Conservation (phyloP, 2,329 filamentous ascomycete genomes). For the Pseudocercospora vitis region DNA sequence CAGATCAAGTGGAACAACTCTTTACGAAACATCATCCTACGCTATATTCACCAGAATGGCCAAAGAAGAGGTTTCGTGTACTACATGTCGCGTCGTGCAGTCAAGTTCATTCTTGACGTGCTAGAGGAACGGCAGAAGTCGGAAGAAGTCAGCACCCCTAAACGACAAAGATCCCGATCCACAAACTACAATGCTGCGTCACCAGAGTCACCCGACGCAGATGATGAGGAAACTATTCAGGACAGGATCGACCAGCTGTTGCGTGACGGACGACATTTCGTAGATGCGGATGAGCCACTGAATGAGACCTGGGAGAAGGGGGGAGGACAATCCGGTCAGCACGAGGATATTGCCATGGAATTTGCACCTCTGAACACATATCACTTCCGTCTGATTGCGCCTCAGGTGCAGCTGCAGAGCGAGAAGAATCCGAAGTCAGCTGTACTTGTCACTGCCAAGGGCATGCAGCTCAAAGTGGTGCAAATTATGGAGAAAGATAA, state of each 20-base stretch:
- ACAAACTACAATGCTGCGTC: constrained; percentile 36
- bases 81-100: constrained; percentile 90
- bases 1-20: constrained; percentile 99
- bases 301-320: constrained; percentile 44
- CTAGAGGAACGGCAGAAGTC: constrained; percentile 88
- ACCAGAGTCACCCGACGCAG: constrained; percentile 51
- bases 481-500: constrained; percentile 97
- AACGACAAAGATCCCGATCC: constrained; percentile 29
- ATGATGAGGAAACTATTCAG: constrained; percentile 69
- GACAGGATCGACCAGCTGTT: constrained; percentile 84
- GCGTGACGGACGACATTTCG: constrained; percentile 78
- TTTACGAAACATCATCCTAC: constrained; percentile 89
- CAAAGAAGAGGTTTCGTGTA: constrained; percentile 96
- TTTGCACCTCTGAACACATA: constrained; percentile 92
- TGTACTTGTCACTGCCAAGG: constrained; percentile 93
- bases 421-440: constrained; percentile 97
- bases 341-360: constrained; percentile 77
- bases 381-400: constrained; percentile 89
- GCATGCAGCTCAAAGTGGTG: constrained; percentile 96
- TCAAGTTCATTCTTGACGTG: constrained; percentile 98
- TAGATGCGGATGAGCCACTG: constrained; percentile 65
- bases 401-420: constrained; percentile 96
- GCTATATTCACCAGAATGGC: constrained; percentile 96
- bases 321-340: constrained; percentile 33
- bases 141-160: constrained; percentile 45